These are phyloP conservation scores for Yamadazyma taylorii DNA, from an alignment of 1,139 yeast genomes.

Conservation along the genomic window DNA sequence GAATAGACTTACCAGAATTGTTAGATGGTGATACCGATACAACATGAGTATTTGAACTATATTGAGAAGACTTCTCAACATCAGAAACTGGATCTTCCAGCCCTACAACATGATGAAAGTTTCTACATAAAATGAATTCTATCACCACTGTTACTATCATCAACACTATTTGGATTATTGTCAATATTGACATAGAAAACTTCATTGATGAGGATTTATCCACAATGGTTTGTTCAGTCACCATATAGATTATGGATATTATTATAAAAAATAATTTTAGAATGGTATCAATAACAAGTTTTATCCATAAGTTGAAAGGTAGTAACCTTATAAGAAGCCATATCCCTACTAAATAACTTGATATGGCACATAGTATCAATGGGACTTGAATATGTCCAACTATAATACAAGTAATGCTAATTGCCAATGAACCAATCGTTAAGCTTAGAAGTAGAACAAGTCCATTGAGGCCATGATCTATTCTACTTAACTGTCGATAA, in stretches of 20 bases:
- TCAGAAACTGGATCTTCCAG: too few relatives aligned
- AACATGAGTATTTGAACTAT: neutral
- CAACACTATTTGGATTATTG: neutral
- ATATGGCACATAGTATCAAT: conserved; percentile 6
- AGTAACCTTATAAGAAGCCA: conserved; percentile 14
- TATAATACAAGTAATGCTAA: conserved; percentile 1
- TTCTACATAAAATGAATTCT: too few relatives aligned
- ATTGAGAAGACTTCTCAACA: neutral
- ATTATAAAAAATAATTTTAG: conserved; percentile 9
- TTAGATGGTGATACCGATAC: neutral
- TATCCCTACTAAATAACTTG: conserved; percentile 10
- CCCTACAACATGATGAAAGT: too few relatives aligned
- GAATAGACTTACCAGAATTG: neutral
- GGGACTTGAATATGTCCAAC: neutral
- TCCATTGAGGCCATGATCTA: conserved; percentile 7
- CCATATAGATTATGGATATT: conserved; percentile 4
- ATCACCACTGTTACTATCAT: neutral
- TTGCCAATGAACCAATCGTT: conserved; percentile 9
- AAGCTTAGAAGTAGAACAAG: conserved; percentile 8
- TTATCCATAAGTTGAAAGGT: conserved; percentile 5
- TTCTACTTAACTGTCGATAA: conserved; percentile 5
- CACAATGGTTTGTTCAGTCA: neutral
- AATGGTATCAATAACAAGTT: conserved; percentile 4
- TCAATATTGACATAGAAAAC: neutral
- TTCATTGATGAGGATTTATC: neutral